Evolutionary conservation across 441 rosid species (phyloP), one percentile per base, ranked within the genome.

Genomic region (Corymbia calophylla): DNA sequence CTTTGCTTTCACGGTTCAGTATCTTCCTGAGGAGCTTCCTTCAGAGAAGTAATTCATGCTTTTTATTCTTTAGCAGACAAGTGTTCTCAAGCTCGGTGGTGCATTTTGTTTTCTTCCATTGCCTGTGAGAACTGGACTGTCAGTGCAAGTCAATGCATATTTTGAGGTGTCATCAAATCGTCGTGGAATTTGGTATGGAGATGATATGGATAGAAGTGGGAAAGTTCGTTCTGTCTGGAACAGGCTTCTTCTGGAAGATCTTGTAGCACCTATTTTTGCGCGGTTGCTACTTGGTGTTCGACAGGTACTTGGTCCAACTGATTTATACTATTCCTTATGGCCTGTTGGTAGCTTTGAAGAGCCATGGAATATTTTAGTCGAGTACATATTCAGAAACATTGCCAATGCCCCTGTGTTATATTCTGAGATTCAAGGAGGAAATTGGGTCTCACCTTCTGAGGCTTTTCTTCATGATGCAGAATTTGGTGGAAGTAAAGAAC

Each of bases 141-240:
- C 92, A 54, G 99, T 97, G 90, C 99, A 98, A 92, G 95, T 98
- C 87, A 98, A 98, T 89, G 99, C 98, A 58, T 98, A 97, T 94
- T 98, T 98, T 96, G 99, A 98, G 94, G 99, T 98, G 90, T 95
- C 99, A 23, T 98, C 99, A 87, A 98, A 97, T 89, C 99, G 99
- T 73, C 99, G 99, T 56, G 99, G 99, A 92, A 98, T 98, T 93
- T 98, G 99, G 99, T 96, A 96, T 93, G 99, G 99, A 89, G 99
- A 92, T 86, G 99, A 98, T 92, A 98, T 98, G 99, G 99, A 98
- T 92, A 97, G 98, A 93, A 95, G 99, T 93, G 99, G 99, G 54
- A 98, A 96, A 95, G 90, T 98, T 92, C 99, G 99, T 86, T 98
- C 99, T 51, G 91, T 95, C 88, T 98, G 99, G 99, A 98, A 98